Percentiles rank a stretch among this genome's conserved stretches.
Conservation (phyloP, 805 yeast species). For the Yarrowia sp. region DNA sequence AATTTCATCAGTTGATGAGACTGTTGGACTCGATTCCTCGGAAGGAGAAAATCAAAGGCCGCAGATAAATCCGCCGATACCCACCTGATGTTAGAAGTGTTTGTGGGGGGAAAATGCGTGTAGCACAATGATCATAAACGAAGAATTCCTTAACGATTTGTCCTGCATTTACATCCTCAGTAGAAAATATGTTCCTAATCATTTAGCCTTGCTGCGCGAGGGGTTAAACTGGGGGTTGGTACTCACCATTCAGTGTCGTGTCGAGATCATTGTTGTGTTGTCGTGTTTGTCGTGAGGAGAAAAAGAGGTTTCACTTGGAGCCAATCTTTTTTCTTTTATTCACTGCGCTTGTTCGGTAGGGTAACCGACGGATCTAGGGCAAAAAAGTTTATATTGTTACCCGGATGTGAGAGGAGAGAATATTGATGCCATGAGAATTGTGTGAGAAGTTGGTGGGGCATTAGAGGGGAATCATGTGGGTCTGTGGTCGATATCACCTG, state of each 20-base stretch:
- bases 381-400: not conserved
- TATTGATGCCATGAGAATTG: not conserved
- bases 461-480: too few species aligned
- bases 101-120: not conserved
- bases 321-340: conserved; percentile 1
- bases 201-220: conserved; percentile 16
- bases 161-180: conserved; percentile 82
- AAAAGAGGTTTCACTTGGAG: not conserved
- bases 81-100: conserved; percentile 26
- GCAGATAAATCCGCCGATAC: not conserved
- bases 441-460: not conserved
- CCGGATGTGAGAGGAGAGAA: not conserved
- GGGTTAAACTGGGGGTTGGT: not conserved
- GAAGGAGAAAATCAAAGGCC: not conserved
- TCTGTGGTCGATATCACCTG: too few species aligned
- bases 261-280: not conserved
- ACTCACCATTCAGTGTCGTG: conserved; percentile 20
- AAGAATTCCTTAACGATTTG: conserved; percentile 65
- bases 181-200: conserved; percentile 28
- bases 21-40: not conserved
- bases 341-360: not conserved
- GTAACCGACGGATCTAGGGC: not conserved
- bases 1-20: conserved; percentile 31
- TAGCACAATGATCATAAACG: conserved; percentile 56
- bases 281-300: not conserved